Evolutionary conservation across 495 filamentous ascomycete genomes (phyloP), one percentile per base, ranked within the genome.

Genomic region (Hypomontagnella monticulosa): DNA sequence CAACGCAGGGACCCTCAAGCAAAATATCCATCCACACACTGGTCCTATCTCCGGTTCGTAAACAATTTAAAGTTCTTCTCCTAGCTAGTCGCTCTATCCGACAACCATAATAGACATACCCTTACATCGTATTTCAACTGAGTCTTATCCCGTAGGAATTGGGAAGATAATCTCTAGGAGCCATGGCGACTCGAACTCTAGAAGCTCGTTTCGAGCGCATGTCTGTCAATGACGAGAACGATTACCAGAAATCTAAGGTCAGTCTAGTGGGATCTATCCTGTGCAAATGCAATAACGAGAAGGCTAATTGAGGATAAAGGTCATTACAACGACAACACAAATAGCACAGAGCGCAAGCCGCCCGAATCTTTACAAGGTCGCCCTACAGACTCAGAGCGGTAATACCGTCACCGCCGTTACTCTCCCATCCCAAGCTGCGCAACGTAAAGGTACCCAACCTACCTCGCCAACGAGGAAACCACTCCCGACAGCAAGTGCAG

Each of bases 161-260:
- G 23, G 23, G 23, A 27, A 27, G 23, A 2, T 19, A 6, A 7
- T 30, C 37, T 11, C 34, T 20, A 27, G 34, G 20, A 43, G 36
- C 10, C 1, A 86, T 86, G 83, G 77, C 84, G 32, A 70, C 78
- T 37, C 76, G 82, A 60, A 76, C 75, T 30, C 71, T 96, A 11
- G 92, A 96, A 73, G 79, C 90, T 79, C 89, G 90, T 49, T 89
- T 96, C 71, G 92, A 93, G 84, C 88, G 86, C 66, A 79, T 95
- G 74, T 88, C 91, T 14, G 88, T 96, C 34, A 90, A 88, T 65
- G 92, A 93, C 70, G 92, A 94, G 70, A 92, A 91, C 66, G 89
- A 91, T 5, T 87, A 87, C 66, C 79, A 82, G 41, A 94, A 93
- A 75, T 76, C 85, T 20, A 94, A 93, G 86, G 91, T 92, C 77